Evolutionary conservation across 2,329 filamentous ascomycete genomes (phyloP), one percentile per base, ranked within the genome.

Genomic region (Periconia sp.): DNA sequence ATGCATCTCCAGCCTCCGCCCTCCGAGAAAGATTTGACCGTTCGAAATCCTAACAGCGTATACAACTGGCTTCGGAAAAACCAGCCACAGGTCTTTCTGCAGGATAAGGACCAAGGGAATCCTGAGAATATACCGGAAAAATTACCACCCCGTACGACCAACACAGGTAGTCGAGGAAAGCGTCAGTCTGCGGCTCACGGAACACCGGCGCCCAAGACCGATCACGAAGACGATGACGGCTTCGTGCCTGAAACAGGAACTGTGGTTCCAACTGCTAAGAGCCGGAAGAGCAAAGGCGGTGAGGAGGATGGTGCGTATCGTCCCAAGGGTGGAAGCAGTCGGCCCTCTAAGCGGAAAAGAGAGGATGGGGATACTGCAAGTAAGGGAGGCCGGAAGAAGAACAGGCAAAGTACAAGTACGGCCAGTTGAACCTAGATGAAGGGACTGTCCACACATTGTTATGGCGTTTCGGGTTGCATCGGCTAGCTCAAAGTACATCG

Each of bases 21-120:
- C 53, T 69, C 71, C 52, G 75, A 78, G 66, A 75, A 79, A 53
- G 78, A 85, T 49, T 72, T 80, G 42, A 81, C 85, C 51, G 74
- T 91, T 20, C 84, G 84, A 48, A 97, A 97, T 71, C 92, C 92
- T 0, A 90, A 91, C 41, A 95, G 90, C 54, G 92, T 96, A 2
- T 95, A 96, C 77, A 97, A 95, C 73, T 99, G 94, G 94, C 83
- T 99, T 13, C 85, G 91, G 58, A 87, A 91, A 69, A 83, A 96
- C 73, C 87, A 91, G 54, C 90, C 92, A 2, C 87, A 93, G 72
- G 87, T 92, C 46, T 92, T 96, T 77, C 77, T 95, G 18, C 89
- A 96, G 71, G 90, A 92, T 65, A 84, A 86, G 60, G 78, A 77
- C 55, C 64, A 63, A 7, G 56, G 56, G 10, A 68, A 72, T 49